Base-by-base conservation (phyloP, 2,329 filamentous ascomycete species). In the Coleophoma crateriformis region DNA sequence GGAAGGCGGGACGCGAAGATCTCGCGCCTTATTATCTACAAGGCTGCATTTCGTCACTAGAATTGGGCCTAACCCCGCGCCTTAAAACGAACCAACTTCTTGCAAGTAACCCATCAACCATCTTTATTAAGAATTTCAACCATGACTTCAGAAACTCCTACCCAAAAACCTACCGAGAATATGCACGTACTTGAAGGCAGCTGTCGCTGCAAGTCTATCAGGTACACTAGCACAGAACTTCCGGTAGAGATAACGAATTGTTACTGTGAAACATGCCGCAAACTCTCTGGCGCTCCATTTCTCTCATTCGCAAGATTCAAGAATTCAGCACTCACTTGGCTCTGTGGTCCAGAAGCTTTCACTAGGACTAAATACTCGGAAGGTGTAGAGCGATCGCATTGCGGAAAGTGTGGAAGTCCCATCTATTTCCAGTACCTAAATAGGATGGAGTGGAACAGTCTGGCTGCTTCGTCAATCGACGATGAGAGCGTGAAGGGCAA, bases 181-280 rank as follows among this genome's bases (percentile, higher is more conserved):
- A 10, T 48, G 12, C 48, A 44, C 22, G 42, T 61, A 50, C 54
- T 71, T 47, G 65, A 62, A 17, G 73, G 74, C 34, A 65, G 68
- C 48, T 76, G 73, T 51, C 65, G 66, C 41, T 77, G 74, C 51
- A 64, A 66, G 12, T 59, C 64, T 43, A 64, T 77, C 33, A 63
- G 61, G 37, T 77, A 73, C 61, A 67, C 61, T 1, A 66, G 65
- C 46, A 66, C 64, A 13, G 53, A 52, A 1, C 56, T 64, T 1
- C 71, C 73, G 1, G 59, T 55, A 12, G 51, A 59, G 20, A 58
- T 74, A 27, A 65, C 62, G 15, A 60, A 70, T 49, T 78, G 74
- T 59, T 68, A 77, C 57, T 78, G 75, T 56, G 61, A 59, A n/a
- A 69, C 68, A 38, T 79, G 75, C 53, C 72, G 74, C 50, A 71